Base-by-base conservation (phyloP, 345 rosid genomes). In the Pistacia vera region DNA sequence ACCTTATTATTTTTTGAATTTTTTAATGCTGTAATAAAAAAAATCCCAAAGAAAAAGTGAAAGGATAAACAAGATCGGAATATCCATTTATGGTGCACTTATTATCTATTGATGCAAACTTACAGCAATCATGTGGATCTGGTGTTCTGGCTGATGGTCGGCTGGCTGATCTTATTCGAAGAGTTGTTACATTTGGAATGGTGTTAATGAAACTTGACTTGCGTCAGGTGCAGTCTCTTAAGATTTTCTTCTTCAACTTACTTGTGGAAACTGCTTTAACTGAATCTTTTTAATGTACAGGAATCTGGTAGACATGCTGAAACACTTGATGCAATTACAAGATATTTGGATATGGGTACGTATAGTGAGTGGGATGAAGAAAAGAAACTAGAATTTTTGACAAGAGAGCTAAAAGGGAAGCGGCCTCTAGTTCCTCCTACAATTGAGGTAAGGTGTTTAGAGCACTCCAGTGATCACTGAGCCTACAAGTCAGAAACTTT, bases 311-410 rank as follows among this genome's bases (percentile, higher is more conserved):
- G 99, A 79, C 98, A 96, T 78, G 84, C 94, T 63, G 97, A 96
- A 74, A 80, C 99, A 13, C 79, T 96, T 52, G 91, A 92, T 88
- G 97, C 95, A 63, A 85, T 96, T 68, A 96, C 97, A 44, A 81
- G 74, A 67, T 93, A 90, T 84, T 86, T 96, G 89, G 99, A 93
- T 82, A 90, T 96, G 90, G 99, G 97, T 80, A 86, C 91, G 9
- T 96, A 89, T 68, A 93, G 97, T 44, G 98, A 92, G 86, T 96
- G 99, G 98, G 91, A 93, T 76, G 99, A 96, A 83, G 98, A 92
- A 46, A 92, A 92, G 84, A 93, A 89, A 75, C 87, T 96, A 74
- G 93, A 92, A 33, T 96, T 93, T 75, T 81, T 96, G 63, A 90
- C 92, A 2, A 87, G 84, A 83, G 98, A 96, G 81, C 90, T 96